A percentile compares a stretch with the other conserved stretches of the same genome.
Evolutionary conservation across 2,329 filamentous ascomycete species (phyloP).

Genomic region (Xylaria digitata): DNA sequence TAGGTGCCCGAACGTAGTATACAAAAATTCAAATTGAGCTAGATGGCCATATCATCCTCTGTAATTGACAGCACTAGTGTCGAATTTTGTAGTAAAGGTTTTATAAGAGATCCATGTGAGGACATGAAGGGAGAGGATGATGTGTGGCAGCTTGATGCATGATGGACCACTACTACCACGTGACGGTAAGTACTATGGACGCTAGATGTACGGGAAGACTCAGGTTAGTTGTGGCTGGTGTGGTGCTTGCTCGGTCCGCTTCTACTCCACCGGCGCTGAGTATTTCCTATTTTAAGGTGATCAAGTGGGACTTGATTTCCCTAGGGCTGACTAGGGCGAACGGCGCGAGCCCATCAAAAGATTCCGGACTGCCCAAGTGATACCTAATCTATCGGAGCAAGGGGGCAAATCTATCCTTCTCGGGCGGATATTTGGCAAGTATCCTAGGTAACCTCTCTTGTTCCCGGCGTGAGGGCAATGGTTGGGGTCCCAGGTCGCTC

Average conservation of each 20-base stretch:
- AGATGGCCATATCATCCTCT: background rate
- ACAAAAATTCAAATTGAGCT: background rate
- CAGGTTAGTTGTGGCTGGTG: background rate
- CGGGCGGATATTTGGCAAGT: background rate
- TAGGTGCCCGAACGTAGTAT: too few species aligned
- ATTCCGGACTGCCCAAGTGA: background rate
- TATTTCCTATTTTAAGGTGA: conserved; percentile 1
- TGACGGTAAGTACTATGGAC: too few species aligned
- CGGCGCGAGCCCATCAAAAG: background rate
- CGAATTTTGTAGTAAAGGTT: too few species aligned
- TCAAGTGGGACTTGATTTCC: background rate
- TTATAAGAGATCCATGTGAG: too few species aligned
- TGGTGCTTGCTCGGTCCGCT: background rate
- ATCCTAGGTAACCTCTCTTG: background rate
- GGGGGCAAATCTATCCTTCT: background rate
- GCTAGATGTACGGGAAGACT: background rate
- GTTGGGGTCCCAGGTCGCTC: conserved; percentile 40
- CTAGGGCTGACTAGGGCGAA: too few species aligned
- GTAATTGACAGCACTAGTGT: too few species aligned
- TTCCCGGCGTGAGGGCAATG: conserved; percentile 22
- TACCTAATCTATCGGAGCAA: background rate
- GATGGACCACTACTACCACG: too few species aligned
- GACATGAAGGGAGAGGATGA: too few species aligned
- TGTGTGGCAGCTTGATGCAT: too few species aligned
- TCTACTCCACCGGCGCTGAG: background rate